These are phyloP conservation scores for Plasmodiophora brassicae DNA, from an alignment of 208 protist genomes.

Conservation along the genomic window DNA sequence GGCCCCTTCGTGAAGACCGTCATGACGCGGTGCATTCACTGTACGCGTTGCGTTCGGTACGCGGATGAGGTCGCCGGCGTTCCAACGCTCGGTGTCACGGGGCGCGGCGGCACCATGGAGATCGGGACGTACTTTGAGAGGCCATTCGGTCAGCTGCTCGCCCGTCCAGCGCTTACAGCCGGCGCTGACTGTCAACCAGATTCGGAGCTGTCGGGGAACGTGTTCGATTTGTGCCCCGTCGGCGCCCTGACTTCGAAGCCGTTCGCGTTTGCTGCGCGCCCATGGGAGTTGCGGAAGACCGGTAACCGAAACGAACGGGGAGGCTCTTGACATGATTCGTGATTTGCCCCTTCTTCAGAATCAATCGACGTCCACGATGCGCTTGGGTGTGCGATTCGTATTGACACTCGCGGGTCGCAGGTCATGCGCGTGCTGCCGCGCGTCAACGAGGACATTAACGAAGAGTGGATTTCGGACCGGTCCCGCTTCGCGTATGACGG, in stretches of 20 bases:
- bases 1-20: conserved; percentile 87
- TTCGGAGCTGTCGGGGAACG: conserved; percentile 69
- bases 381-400: conserved; percentile 50
- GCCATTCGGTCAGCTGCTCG: conserved; percentile 40
- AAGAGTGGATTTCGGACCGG: conserved; percentile 64
- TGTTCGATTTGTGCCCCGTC: conserved; percentile 68
- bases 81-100: conserved; percentile 83
- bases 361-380: conserved; percentile 62
- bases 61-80: conserved; percentile 81
- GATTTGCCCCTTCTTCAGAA: conserved; percentile 39
- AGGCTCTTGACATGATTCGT: neutral
- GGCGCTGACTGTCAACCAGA: conserved; percentile 60
- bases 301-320: neutral
- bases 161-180: too few relatives aligned
- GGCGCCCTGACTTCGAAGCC: conserved; percentile 65
- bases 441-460: conserved; percentile 61
- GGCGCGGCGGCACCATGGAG: conserved; percentile 77
- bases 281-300: conserved; percentile 40
- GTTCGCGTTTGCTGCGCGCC: conserved; percentile 53
- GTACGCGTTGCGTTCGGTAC: conserved; percentile 82
- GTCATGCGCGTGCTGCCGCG: conserved; percentile 61
- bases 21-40: conserved; percentile 93
- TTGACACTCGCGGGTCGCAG: conserved; percentile 52
- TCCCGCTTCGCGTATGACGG: conserved; percentile 59
- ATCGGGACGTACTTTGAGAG: conserved; percentile 50